Evolutionary conservation across 2,329 filamentous ascomycete species (phyloP).

Genomic region (Cercospora sp.): DNA sequence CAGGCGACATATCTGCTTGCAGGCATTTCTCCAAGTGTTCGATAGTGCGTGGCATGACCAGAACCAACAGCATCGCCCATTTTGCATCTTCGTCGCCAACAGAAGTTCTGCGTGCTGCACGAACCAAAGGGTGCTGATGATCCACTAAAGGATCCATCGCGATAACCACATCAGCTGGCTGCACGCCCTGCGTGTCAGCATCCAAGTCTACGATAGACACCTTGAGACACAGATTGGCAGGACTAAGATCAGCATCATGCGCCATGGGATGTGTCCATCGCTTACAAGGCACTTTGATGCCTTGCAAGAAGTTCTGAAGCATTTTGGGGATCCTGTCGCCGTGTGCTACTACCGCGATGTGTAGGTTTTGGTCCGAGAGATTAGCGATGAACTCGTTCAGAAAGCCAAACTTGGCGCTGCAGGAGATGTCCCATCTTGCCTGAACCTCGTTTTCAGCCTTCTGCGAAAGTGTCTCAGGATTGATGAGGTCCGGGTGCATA

Average conservation of each 20-base stretch:
- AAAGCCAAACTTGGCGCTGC: slow-evolving; percentile 42
- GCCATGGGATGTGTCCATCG: slow-evolving; percentile 25
- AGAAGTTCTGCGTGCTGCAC: slow-evolving; percentile 11
- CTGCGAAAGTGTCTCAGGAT: slow-evolving; percentile 36
- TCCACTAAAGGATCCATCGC: slow-evolving; percentile 41
- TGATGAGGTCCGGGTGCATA: slow-evolving; percentile 40
- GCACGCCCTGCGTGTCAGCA: slow-evolving; percentile 27
- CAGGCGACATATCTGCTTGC: slow-evolving; percentile 26
- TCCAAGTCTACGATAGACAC: slow-evolving; percentile 42
- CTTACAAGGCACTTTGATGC: slow-evolving; percentile 26
- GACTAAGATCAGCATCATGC: slow-evolving; percentile 8
- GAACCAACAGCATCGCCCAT: slow-evolving; percentile 37
- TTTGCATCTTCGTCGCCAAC: slow-evolving; percentile 2
- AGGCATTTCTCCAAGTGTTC: slow-evolving; percentile 49
- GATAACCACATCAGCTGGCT: slow-evolving; percentile 43
- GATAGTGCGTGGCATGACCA: slow-evolving; percentile 45
- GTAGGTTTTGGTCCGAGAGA: slow-evolving; percentile 30
- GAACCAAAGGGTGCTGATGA: slow-evolving; percentile 19
- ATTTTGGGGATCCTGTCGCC: slow-evolving; percentile 36
- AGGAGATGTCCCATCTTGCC: slow-evolving; percentile 39
- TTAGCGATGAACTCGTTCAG: slow-evolving; percentile 36
- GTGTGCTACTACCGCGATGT: slow-evolving; percentile 36
- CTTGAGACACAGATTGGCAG: slow-evolving; percentile 20
- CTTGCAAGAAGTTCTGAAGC: slow-evolving; percentile 34
- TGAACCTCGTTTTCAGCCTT: slow-evolving; percentile 31